These are phyloP conservation scores for Drosera spatulata DNA, from an alignment of 179 eudicot species.

Conservation along the genomic window DNA sequence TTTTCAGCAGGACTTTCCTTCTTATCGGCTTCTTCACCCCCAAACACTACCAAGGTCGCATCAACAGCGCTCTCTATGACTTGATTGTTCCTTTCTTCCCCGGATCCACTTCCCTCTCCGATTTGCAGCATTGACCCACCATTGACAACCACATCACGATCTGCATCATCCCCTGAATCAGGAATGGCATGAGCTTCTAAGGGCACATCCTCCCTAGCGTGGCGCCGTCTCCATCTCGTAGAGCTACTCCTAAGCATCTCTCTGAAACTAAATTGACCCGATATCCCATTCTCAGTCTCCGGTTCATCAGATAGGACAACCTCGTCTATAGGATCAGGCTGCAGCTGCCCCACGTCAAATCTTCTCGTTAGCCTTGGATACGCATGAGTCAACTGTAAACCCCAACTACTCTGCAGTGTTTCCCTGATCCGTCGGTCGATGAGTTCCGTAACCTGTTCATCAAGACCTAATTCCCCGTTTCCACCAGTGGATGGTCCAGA, in stretches of 20 bases:
- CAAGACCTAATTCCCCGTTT: slow-evolving; percentile 27
- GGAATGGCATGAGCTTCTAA: slow-evolving; percentile 28
- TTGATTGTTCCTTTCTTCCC: slow-evolving; percentile 30
- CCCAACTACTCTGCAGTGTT: slow-evolving; percentile 42
- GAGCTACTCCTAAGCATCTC: slow-evolving; percentile 44
- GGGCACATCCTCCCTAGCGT: slow-evolving; percentile 18
- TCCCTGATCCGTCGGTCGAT: slow-evolving; percentile 22
- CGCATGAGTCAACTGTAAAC: slow-evolving; percentile 3
- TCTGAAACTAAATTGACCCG: slow-evolving; percentile 1
- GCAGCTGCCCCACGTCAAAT: background rate
- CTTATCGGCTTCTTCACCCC: slow-evolving; percentile 24
- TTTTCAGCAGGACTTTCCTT: slow-evolving; percentile 37
- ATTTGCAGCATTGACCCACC: slow-evolving; percentile 30
- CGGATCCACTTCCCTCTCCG: slow-evolving; percentile 62
- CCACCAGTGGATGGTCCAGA: slow-evolving; percentile 18
- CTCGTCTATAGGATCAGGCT: background rate
- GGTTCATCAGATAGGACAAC: background rate
- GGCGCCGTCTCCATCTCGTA: slow-evolving; percentile 64
- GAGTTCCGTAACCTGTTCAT: slow-evolving; percentile 39
- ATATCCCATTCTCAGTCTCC: background rate
- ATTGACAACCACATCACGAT: slow-evolving; percentile 12
- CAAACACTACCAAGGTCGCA: slow-evolving; percentile 21
- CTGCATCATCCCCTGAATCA: slow-evolving; percentile 18
- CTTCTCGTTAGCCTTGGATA: background rate
- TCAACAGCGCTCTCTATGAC: slow-evolving; percentile 34